Evolutionary conservation across 352 stramenopile species (phyloP), one percentile per base, ranked within the genome.

Genomic region (Aphanomyces stellatus): DNA sequence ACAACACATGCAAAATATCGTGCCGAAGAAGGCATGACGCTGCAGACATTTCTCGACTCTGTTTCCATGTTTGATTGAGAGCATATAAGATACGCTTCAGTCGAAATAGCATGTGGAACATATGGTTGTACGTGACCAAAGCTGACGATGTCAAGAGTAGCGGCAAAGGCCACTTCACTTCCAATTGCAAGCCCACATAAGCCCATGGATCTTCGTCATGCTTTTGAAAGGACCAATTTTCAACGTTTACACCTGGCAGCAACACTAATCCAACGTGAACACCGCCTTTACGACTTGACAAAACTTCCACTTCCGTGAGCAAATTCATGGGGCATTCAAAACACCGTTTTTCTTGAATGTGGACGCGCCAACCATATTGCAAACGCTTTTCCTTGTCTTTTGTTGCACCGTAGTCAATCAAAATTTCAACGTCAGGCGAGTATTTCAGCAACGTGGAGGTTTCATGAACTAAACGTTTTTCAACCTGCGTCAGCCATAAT

Each of bases 21-120:
- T 75, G 76, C 13, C 81, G 82, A 22, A 63, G 6, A 11, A 93
- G 57, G 76, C 70, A 51, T 73, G 46, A 59, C 11, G 65, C 53
- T 10, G 77, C 69, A 0, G 72, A 69, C 6, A 67, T 40, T 8
- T 63, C 41, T 49, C 13, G 10, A 19, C 7, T n/a, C 65, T 72
- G 74, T 49, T 89, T 90, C 82, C 81, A 93, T 6, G 76, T 80
- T 41, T 76, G 60, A 37, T 91, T 82, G 1, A 93, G 72, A 31
- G 78, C 85, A 51, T 89, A 73, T 0, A 80, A 73, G 13, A 89
- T 72, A 25, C 85, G 85, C 57, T 93, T 93, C 43, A 93, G 65
- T 2, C 81, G 81, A 51, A 93, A 89, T 42, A 77, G 88, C 53
- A 93, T 88, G 70, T 89, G 82, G 65, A 91, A 93, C 31, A 93